These are phyloP conservation scores for Fusarium incarnatum DNA, from an alignment of 2,329 filamentous ascomycete species.

Conservation along the genomic window DNA sequence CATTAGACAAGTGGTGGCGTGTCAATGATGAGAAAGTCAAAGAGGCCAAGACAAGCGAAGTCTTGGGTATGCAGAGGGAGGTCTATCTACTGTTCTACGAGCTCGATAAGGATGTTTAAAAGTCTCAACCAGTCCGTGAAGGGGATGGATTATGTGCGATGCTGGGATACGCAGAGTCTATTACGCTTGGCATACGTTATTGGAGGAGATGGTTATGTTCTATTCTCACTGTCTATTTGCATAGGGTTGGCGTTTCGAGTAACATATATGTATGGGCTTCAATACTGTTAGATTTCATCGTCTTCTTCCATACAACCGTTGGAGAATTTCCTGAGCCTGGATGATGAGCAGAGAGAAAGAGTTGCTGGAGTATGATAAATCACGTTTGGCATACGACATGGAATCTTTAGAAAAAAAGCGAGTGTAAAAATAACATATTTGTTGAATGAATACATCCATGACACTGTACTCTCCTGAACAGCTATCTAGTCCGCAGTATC, in stretches of 20 bases:
- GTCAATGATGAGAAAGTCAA: slow-evolving; percentile 98
- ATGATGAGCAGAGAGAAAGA: background rate
- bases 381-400: background rate
- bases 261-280: slow-evolving; percentile 17
- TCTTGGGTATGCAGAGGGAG: slow-evolving; percentile 92
- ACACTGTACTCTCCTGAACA: background rate
- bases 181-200: background rate
- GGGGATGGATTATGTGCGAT: background rate
- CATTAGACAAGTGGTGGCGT: slow-evolving; percentile 87
- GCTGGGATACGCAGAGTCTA: slow-evolving; percentile 4
- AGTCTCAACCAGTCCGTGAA: background rate
- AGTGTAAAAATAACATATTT: background rate
- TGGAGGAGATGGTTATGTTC: slow-evolving; percentile 1
- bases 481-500: background rate
- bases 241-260: slow-evolving; percentile 42
- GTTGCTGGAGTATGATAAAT: slow-evolving; percentile 6
- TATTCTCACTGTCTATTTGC: slow-evolving; percentile 30
- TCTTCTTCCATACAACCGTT: background rate
- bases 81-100: slow-evolving; percentile 98
- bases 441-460: background rate
- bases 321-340: slow-evolving; percentile 13
- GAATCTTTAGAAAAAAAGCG: background rate
- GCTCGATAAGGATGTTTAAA: slow-evolving; percentile 67
- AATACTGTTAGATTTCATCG: slow-evolving; percentile 28
- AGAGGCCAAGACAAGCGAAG: slow-evolving; percentile 91